Conservation (phyloP, 164 flowering plant genomes). For the Kalanchoe fedtschenkoi region DNA sequence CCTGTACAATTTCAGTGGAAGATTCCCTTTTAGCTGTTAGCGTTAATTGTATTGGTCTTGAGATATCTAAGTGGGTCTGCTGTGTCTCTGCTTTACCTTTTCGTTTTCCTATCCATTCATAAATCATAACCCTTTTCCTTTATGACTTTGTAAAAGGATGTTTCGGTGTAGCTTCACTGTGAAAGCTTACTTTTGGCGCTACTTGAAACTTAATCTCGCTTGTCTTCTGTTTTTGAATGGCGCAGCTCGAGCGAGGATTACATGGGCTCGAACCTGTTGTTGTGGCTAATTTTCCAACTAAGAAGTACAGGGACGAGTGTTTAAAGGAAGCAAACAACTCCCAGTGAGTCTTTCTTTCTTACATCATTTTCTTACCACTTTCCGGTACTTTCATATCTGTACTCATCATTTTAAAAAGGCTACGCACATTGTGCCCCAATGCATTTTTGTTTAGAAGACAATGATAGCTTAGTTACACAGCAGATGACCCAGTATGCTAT, state of each 20-base stretch:
- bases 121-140: background rate
- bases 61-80: background rate
- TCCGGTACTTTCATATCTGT: background rate
- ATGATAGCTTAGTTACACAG: no score
- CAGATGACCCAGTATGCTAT: no score
- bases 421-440: background rate
- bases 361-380: background rate
- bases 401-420: background rate
- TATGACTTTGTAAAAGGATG: background rate
- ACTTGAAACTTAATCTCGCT: background rate
- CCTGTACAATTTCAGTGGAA: background rate
- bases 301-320: slow-evolving; percentile 59
- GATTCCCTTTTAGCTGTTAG: background rate
- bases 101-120: background rate
- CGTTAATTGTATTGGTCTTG: background rate
- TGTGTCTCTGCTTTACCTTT: no score
- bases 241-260: slow-evolving; percentile 76
- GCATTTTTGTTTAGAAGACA: no score
- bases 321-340: slow-evolving; percentile 47
- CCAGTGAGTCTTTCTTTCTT: slow-evolving; percentile 45
- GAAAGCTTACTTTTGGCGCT: background rate
- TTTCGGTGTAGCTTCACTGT: slow-evolving; percentile 1
- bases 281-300: slow-evolving; percentile 69
- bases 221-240: background rate
- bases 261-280: slow-evolving; percentile 71